These are phyloP conservation scores for Clavispora asparagi DNA, from an alignment of 805 yeast genomes.

Conservation along the genomic window DNA sequence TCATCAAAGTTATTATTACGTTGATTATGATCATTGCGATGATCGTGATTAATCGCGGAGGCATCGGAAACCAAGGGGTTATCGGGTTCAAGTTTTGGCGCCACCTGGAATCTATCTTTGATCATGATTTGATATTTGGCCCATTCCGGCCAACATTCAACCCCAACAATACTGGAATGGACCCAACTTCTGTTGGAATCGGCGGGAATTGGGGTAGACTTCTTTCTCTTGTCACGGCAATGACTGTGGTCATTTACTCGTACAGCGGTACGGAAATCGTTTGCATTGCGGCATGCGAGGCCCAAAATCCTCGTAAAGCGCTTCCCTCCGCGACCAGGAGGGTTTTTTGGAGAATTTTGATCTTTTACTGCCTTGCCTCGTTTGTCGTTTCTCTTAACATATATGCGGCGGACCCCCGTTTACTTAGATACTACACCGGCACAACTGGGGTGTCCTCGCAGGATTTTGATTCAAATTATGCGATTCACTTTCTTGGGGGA, in stretches of 20 bases:
- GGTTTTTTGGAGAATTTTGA: conserved; percentile 65
- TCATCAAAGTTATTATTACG: conserved; percentile 51
- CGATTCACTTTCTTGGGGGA: conserved; percentile 33
- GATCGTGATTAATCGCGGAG: conserved; percentile 62
- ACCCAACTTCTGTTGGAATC: conserved; percentile 49
- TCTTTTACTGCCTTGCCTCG: conserved; percentile 61
- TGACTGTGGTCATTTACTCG: conserved; percentile 64
- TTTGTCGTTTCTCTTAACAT: conserved; percentile 68
- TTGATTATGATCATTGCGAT: conserved; percentile 54
- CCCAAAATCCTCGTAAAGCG: conserved; percentile 72
- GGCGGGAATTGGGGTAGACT: conserved; percentile 59
- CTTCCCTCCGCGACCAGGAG: conserved; percentile 72
- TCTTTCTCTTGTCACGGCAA: conserved; percentile 55
- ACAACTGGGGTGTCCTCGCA: conserved; percentile 21
- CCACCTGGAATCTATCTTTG: conserved; percentile 42
- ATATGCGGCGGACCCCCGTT: conserved; percentile 73
- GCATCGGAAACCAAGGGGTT: conserved; percentile 31
- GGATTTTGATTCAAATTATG: conserved; percentile 21
- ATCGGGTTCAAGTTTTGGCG: conserved; percentile 76
- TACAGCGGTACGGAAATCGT: conserved; percentile 82
- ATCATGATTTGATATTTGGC: conserved; percentile 53
- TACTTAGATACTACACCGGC: conserved; percentile 49
- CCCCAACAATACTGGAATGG: conserved; percentile 51
- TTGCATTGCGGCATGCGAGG: conserved; percentile 80
- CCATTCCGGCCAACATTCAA: conserved; percentile 71